phyloP scores from a whole-genome alignment of 2,329 filamentous ascomycete species.

The Aspergillus amoenus region DNA sequence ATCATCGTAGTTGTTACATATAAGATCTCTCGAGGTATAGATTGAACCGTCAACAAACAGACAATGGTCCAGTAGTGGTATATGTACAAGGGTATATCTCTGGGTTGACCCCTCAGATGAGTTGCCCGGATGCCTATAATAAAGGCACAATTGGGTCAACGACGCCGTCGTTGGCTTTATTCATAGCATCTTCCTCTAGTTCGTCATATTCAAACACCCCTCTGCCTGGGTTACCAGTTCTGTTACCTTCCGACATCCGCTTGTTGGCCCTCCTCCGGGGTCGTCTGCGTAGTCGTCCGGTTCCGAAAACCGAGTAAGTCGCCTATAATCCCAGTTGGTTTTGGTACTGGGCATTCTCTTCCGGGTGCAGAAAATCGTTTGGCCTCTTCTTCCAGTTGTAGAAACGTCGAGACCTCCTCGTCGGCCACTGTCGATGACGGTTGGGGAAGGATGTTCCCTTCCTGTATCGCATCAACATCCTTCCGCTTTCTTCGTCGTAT shows the following conservation, averaged over 20 bases:
- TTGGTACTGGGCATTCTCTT: conserved; percentile 88
- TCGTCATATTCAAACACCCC: neutral
- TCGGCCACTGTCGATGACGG: conserved; percentile 24
- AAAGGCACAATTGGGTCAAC: neutral
- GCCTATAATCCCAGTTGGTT: conserved; percentile 76
- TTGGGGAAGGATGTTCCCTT: conserved; percentile 14
- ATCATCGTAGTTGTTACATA: neutral
- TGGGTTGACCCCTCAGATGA: conserved; percentile 4
- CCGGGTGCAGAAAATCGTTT: conserved; percentile 44
- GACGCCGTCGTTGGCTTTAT: neutral
- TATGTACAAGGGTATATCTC: conserved; percentile 27
- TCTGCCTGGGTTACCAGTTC: neutral
- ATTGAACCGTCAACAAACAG: neutral
- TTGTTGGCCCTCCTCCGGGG: conserved; percentile 15
- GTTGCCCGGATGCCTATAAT: neutral
- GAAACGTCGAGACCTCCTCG: conserved; percentile 47
- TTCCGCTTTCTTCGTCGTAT: conserved; percentile 38
- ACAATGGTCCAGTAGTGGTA: conserved; percentile 10
- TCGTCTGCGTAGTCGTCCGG: conserved; percentile 21
- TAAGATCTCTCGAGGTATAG: neutral
- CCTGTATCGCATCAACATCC: conserved; percentile 22
- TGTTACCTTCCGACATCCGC: conserved; percentile 1
- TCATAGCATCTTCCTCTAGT: neutral
- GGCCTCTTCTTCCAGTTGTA: conserved; percentile 43
- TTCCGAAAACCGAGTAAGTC: conserved; percentile 70